These are phyloP conservation scores for Xylaria palmicola DNA, from an alignment of 495 filamentous ascomycete species.

Conservation along the genomic window DNA sequence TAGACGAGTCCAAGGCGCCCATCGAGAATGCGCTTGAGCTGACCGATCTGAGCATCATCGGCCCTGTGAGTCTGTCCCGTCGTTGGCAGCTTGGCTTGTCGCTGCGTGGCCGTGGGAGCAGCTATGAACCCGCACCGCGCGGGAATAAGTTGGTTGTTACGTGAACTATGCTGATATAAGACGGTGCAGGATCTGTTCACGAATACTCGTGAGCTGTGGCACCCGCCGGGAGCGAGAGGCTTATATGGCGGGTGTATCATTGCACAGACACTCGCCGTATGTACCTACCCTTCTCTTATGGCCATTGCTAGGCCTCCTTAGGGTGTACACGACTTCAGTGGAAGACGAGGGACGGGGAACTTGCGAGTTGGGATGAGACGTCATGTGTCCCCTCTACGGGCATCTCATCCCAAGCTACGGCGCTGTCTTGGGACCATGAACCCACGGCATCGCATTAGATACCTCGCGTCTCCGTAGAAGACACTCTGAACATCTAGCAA, in stretches of 20 bases:
- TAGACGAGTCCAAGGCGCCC: slow-evolving; percentile 67
- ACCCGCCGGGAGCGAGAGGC: slow-evolving; percentile 84
- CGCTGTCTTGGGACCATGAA: background rate
- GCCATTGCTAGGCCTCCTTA: background rate
- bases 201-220: slow-evolving; percentile 86
- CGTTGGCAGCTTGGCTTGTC: too few species aligned
- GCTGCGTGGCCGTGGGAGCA: too few species aligned
- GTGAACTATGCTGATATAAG: background rate
- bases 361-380: too few species aligned
- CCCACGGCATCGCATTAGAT: background rate
- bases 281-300: background rate
- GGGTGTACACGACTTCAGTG: background rate
- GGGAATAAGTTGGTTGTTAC: too few species aligned
- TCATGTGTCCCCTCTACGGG: background rate
- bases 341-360: background rate
- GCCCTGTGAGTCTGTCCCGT: slow-evolving; percentile 57
- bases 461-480: background rate
- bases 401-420: background rate
- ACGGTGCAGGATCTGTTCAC: slow-evolving; percentile 81
- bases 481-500: background rate
- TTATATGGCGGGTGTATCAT: slow-evolving; percentile 93
- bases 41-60: slow-evolving; percentile 74
- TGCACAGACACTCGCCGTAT: slow-evolving; percentile 76
- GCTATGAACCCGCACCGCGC: too few species aligned
- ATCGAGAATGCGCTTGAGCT: slow-evolving; percentile 91